Percentiles rank a stretch among this genome's conserved stretches.
phyloP scores from a whole-genome alignment of 495 filamentous ascomycete species.

The Neurospora discreta region DNA sequence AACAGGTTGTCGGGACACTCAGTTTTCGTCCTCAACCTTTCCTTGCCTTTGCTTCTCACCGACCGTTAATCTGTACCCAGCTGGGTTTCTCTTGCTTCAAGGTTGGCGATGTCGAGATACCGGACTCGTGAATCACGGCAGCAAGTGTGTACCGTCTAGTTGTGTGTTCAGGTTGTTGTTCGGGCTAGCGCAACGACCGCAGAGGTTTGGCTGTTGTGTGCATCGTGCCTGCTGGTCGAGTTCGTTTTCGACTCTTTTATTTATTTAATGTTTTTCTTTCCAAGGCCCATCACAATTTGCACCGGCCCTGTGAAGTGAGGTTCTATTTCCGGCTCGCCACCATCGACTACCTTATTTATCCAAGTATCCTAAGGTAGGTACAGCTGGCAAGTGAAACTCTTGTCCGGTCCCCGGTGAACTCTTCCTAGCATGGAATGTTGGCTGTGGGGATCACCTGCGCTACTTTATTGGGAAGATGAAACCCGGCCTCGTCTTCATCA shows the following conservation, averaged over 20 bases:
- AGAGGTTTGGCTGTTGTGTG: background rate
- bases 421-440: background rate
- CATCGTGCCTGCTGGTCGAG: background rate
- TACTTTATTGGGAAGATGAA: background rate
- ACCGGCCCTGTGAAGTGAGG: background rate
- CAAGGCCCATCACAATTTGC: background rate
- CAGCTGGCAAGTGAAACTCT: background rate
- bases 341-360: background rate
- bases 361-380: background rate
- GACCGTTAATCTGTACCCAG: background rate
- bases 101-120: background rate
- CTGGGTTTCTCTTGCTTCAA: background rate
- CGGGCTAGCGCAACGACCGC: background rate
- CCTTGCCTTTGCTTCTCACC: conserved; percentile 1
- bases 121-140: background rate
- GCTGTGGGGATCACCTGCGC: background rate
- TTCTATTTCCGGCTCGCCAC: background rate
- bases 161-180: background rate
- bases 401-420: background rate
- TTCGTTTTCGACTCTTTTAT: background rate
- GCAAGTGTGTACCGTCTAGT: background rate
- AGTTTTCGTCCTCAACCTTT: background rate
- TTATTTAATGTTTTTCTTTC: too few relatives aligned
- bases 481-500: background rate
- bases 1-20: background rate